Conservation (phyloP, 768 basidiomycete species). For the Lactarius deliciosus region DNA sequence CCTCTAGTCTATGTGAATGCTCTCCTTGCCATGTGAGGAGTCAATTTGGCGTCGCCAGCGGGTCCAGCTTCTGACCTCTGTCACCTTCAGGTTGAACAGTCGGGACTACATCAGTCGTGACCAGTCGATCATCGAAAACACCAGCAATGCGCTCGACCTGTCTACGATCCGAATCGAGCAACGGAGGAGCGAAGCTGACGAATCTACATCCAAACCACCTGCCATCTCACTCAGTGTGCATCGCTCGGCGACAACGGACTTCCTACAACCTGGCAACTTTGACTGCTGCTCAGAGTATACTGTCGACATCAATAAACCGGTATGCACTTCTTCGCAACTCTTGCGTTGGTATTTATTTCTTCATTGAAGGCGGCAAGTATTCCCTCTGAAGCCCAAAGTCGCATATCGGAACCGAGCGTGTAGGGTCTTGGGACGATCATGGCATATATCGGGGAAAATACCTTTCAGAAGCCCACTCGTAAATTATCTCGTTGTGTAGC, state of each 20-base stretch:
- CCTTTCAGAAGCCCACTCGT: no score
- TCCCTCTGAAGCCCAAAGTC: not conserved
- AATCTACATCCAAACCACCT: not conserved
- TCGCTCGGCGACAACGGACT: not conserved
- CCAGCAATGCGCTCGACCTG: not conserved
- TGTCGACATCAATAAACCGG: not conserved
- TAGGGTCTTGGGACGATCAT: not conserved
- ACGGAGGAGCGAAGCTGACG: not conserved
- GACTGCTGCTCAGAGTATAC: not conserved
- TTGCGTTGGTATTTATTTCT: not conserved
- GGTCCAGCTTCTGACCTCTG: not conserved
- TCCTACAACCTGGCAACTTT: not conserved
- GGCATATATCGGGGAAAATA: no score
- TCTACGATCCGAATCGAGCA: not conserved
- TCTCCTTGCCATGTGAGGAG: conserved; percentile 46
- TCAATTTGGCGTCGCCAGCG: not conserved
- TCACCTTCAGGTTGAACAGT: conserved; percentile 16
- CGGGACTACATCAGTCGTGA: conserved; percentile 8
- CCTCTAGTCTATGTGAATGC: conserved; percentile 39
- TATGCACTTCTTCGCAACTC: not conserved
- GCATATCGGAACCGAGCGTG: not conserved
- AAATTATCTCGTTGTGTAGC: no score
- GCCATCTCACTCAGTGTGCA: not conserved
- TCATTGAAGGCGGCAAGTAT: not conserved
- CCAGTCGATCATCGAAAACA: not conserved